Evolutionary conservation across 2,329 filamentous ascomycete species (phyloP).

Genomic region (Ophiocordyceps camponoti-rufipedis): DNA sequence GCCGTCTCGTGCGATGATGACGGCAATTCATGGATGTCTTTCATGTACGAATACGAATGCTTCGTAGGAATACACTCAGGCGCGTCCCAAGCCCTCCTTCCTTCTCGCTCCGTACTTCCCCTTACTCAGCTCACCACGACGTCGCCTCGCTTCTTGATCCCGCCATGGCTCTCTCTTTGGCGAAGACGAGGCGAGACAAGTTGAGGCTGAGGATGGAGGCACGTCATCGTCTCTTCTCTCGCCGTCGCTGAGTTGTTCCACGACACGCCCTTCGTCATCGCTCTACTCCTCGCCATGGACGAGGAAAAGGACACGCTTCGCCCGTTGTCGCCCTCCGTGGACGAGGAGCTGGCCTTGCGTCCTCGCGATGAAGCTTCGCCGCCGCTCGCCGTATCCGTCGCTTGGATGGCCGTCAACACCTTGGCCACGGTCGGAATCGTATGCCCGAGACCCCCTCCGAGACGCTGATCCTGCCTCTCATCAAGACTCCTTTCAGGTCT

Average conservation of each 20-base stretch:
- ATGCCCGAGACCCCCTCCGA: constrained; percentile 7
- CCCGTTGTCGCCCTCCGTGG: background rate
- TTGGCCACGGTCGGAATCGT: constrained; percentile 46
- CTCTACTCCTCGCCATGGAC: too few relatives aligned
- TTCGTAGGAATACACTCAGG: too few relatives aligned
- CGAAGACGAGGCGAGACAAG: background rate
- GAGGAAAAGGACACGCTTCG: too few relatives aligned
- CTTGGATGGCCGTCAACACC: constrained; percentile 44
- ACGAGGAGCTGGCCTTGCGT: background rate
- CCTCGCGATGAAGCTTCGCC: background rate
- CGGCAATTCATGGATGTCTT: too few relatives aligned
- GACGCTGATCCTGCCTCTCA: background rate
- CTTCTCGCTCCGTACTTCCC: background rate
- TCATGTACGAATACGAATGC: too few relatives aligned
- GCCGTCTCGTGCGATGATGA: too few relatives aligned
- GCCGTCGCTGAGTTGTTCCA: background rate
- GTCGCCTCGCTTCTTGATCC: background rate
- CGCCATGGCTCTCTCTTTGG: background rate
- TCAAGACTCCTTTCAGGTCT: constrained; percentile 27
- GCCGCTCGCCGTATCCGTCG: constrained; percentile 1
- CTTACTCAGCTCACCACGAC: background rate
- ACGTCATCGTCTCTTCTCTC: background rate
- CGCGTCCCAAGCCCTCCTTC: background rate
- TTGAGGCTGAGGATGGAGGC: background rate
- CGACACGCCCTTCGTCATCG: too few relatives aligned